Evolutionary conservation across 176 grass and related monocot genomes (phyloP).

Genomic region (Ananas comosus): DNA sequence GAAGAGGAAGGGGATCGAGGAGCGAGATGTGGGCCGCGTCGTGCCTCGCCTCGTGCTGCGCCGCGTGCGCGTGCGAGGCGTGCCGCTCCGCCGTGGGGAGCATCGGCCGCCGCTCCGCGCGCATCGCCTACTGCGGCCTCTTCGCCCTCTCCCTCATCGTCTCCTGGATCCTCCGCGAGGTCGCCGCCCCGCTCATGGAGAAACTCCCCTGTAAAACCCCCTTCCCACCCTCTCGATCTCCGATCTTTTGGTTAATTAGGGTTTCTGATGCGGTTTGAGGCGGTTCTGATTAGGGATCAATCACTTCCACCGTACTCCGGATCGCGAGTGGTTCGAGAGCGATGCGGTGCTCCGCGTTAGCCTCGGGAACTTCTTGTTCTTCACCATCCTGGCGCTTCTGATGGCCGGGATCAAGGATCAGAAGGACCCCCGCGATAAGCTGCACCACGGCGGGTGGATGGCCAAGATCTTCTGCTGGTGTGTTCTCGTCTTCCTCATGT

Average conservation of each 20-base stretch:
- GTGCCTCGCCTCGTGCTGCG: conserved; percentile 98
- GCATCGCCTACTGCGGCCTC: conserved; percentile 98
- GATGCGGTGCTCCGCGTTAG: conserved; percentile 97
- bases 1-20: conserved; percentile 4
- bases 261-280: neutral
- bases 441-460: conserved; percentile 98
- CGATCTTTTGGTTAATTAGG: neutral
- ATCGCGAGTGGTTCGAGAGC: conserved; percentile 99
- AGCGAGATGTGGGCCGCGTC: conserved; percentile 86
- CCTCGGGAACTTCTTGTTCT: conserved; percentile 96
- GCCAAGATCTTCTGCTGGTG: conserved; percentile 94
- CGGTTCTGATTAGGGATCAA: conserved; percentile 58
- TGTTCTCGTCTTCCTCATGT: conserved; percentile 80
- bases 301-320: conserved; percentile 90
- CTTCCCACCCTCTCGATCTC: neutral
- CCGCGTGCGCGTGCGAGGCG: conserved; percentile 97
- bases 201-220: conserved; percentile 58
- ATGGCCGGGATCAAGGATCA: conserved; percentile 99
- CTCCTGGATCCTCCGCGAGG: conserved; percentile 93
- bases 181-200: conserved; percentile 91
- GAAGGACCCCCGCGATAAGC: conserved; percentile 89
- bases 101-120: conserved; percentile 93
- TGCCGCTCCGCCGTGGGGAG: conserved; percentile 90
- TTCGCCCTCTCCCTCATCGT: conserved; percentile 94
- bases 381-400: conserved; percentile 77